A percentile compares a stretch with the other conserved stretches of the same genome.
These are phyloP conservation scores for Boletus pseudo-olivaceus DNA, from an alignment of 768 basidiomycete genomes.

Conservation along the genomic window DNA sequence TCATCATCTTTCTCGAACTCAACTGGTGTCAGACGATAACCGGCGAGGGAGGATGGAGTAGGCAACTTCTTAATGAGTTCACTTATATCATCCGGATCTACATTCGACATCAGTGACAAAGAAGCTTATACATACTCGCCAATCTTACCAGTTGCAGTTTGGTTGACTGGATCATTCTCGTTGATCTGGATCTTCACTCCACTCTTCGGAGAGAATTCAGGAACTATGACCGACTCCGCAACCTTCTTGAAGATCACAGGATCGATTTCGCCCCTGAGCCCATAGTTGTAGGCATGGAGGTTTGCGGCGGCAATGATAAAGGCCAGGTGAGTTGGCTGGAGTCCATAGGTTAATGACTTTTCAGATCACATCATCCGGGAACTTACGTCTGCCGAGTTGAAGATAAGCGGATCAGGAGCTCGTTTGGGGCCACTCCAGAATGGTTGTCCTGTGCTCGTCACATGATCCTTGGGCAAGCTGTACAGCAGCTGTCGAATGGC, in stretches of 20 bases:
- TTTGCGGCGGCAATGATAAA: slow-evolving; percentile 95
- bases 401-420: slow-evolving; percentile 86
- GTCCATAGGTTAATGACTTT: slow-evolving; percentile 9
- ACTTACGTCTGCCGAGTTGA: slow-evolving; percentile 84
- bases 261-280: slow-evolving; percentile 86
- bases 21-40: slow-evolving; percentile 92
- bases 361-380: background rate
- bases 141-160: slow-evolving; percentile 34
- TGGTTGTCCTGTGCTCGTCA: slow-evolving; percentile 88
- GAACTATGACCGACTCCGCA: slow-evolving; percentile 77
- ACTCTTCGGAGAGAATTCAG: slow-evolving; percentile 89
- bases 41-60: slow-evolving; percentile 85
- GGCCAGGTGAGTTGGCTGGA: slow-evolving; percentile 76
- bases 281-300: slow-evolving; percentile 97
- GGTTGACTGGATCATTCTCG: slow-evolving; percentile 84
- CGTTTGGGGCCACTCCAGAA: slow-evolving; percentile 99
- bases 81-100: slow-evolving; percentile 50
- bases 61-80: slow-evolving; percentile 71
- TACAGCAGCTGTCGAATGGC: slow-evolving; percentile 89
- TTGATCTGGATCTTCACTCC: slow-evolving; percentile 92
- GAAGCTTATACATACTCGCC: background rate
- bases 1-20: slow-evolving; percentile 99
- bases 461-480: slow-evolving; percentile 92
- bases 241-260: slow-evolving; percentile 77
- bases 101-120: slow-evolving; percentile 3